Percentiles rank a stretch among this genome's conserved stretches.
Conservation (phyloP, 441 rosid genomes). For the Breynia disticha region DNA sequence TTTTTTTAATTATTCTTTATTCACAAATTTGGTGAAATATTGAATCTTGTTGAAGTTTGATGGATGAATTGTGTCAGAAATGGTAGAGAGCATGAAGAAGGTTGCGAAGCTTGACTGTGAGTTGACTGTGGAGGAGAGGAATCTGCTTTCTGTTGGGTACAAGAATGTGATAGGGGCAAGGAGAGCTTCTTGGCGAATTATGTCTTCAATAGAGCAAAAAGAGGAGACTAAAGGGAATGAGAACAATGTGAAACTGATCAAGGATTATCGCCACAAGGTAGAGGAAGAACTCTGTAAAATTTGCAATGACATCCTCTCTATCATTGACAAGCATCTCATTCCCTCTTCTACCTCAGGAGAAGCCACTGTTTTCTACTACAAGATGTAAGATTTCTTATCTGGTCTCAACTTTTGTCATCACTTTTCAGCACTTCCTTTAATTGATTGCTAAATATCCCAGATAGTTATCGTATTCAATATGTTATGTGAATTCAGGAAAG, state of each 20-base stretch:
- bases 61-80: slow-evolving; percentile 38
- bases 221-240: slow-evolving; percentile 84
- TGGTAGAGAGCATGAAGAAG: slow-evolving; percentile 93
- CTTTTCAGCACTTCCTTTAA: too few species aligned
- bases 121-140: slow-evolving; percentile 84
- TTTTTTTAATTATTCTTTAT: too few species aligned
- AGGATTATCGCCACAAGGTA: slow-evolving; percentile 81
- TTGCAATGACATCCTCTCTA: slow-evolving; percentile 70
- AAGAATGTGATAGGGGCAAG: slow-evolving; percentile 86
- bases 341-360: slow-evolving; percentile 85
- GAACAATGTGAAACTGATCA: slow-evolving; percentile 64
- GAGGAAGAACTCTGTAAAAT: slow-evolving; percentile 91
- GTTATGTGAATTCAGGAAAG: slow-evolving; percentile 53
- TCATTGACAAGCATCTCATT: slow-evolving; percentile 77
- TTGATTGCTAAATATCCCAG: too few species aligned
- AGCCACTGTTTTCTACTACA: slow-evolving; percentile 96
- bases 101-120: slow-evolving; percentile 75
- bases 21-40: too few species aligned
- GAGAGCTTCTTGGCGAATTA: slow-evolving; percentile 85
- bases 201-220: slow-evolving; percentile 92
- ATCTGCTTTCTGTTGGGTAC: slow-evolving; percentile 83
- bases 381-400: slow-evolving; percentile 47
- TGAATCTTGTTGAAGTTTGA: too few species aligned
- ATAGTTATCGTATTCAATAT: background rate
- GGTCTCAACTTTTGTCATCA: background rate